Evolutionary conservation across 805 yeast species (phyloP).

Genomic region (Candida boidinii): DNA sequence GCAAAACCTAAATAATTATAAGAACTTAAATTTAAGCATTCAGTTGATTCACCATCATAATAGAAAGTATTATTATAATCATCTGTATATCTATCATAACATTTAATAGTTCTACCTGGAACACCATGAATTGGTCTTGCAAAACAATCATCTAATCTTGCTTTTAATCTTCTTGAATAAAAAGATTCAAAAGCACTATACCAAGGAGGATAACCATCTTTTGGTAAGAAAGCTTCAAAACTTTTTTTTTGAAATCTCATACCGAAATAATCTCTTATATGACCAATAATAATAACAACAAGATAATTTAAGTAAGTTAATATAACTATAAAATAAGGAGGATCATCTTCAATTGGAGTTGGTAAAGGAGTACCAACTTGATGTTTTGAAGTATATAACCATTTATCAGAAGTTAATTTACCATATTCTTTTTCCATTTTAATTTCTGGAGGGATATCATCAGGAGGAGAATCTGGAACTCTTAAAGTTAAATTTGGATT

Average conservation of each 20-base stretch:
- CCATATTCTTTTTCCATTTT: slow-evolving; percentile 70
- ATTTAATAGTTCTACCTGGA: slow-evolving; percentile 84
- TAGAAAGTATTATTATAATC: slow-evolving; percentile 58
- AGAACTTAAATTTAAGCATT: slow-evolving; percentile 79
- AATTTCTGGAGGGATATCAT: slow-evolving; percentile 18
- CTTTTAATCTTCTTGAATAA: slow-evolving; percentile 85
- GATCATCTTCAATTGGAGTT: slow-evolving; percentile 67
- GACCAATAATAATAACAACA: slow-evolving; percentile 81
- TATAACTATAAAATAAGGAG: slow-evolving; percentile 71
- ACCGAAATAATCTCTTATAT: slow-evolving; percentile 82
- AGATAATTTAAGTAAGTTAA: slow-evolving; percentile 83
- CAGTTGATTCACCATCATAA: slow-evolving; percentile 67
- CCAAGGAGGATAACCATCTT: slow-evolving; percentile 94
- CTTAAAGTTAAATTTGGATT: slow-evolving; percentile 5
- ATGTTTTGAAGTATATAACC: slow-evolving; percentile 53
- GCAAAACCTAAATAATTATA: slow-evolving; percentile 97
- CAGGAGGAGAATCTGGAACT: slow-evolving; percentile 27
- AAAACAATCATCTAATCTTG: slow-evolving; percentile 88
- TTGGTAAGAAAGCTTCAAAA: slow-evolving; percentile 60
- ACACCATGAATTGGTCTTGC: slow-evolving; percentile 96
- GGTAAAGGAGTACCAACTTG: slow-evolving; percentile 51
- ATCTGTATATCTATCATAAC: slow-evolving; percentile 69
- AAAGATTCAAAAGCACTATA: slow-evolving; percentile 89
- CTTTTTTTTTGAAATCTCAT: slow-evolving; percentile 58
- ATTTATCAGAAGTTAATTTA: slow-evolving; percentile 50